Evolutionary conservation across 2,329 filamentous ascomycete genomes (phyloP).

Genomic region (Beauveria bassiana): DNA sequence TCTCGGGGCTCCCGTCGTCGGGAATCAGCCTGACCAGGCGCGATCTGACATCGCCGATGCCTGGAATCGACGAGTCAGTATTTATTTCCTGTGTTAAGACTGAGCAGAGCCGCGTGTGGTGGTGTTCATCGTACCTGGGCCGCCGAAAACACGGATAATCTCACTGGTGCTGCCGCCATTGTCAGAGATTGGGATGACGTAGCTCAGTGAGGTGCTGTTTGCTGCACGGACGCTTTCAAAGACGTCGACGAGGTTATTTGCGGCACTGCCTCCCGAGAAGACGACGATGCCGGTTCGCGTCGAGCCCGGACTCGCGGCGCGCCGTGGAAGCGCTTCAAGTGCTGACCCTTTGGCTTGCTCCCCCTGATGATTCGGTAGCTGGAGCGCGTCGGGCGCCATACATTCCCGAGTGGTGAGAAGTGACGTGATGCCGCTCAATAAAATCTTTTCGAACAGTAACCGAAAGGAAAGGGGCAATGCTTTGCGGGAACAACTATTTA

Average conservation of each 20-base stretch:
- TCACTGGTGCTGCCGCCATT: conserved; percentile 94
- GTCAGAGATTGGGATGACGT: conserved; percentile 91
- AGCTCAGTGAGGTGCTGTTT: conserved; percentile 63
- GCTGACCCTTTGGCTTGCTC: neutral
- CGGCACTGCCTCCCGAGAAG: conserved; percentile 89
- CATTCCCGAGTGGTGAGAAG: neutral
- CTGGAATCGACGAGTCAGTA: conserved; percentile 33
- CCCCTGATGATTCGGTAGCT: neutral
- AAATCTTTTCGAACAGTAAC: too few species aligned
- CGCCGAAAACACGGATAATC: conserved; percentile 88
- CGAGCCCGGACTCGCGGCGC: conserved; percentile 4
- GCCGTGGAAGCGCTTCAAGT: neutral
- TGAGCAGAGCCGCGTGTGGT: neutral
- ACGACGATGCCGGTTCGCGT: conserved; percentile 52
- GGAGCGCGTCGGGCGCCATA: conserved; percentile 3
- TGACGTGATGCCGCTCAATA: neutral
- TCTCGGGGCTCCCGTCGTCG: conserved; percentile 51
- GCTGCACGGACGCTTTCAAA: conserved; percentile 61
- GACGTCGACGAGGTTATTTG: conserved; percentile 87
- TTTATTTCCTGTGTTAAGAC: too few species aligned
- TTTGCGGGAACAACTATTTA: neutral
- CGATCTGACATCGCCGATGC: conserved; percentile 40
- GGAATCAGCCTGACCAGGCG: conserved; percentile 88
- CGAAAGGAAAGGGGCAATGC: too few species aligned
- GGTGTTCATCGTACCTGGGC: conserved; percentile 55